Percentiles rank a stretch among this genome's conserved stretches.
Conservation (phyloP, 768 basidiomycete species). For the Termitomyces eurrhizus region DNA sequence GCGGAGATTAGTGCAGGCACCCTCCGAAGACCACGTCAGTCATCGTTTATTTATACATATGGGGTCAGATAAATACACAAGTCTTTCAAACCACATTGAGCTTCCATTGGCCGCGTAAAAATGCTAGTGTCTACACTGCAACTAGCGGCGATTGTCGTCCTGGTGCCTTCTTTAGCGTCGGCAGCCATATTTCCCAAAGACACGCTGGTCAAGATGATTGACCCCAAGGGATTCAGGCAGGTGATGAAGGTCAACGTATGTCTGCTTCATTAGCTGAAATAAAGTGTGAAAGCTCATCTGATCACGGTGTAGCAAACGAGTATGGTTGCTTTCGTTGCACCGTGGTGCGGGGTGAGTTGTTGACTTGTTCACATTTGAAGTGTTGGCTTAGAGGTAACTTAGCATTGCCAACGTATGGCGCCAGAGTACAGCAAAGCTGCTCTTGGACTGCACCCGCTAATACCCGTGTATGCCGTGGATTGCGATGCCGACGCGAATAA, state of each 20-base stretch:
- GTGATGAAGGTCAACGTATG: constrained; percentile 75
- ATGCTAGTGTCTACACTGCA: constrained; percentile 31
- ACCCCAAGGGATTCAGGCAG: constrained; percentile 64
- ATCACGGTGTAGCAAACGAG: constrained; percentile 51
- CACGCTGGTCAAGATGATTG: constrained; percentile 69
- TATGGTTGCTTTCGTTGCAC: constrained; percentile 90
- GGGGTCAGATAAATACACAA: background rate
- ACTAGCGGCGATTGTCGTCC: constrained; percentile 31
- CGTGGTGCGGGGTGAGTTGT: constrained; percentile 81
- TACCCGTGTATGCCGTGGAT: constrained; percentile 91
- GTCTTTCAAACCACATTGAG: background rate
- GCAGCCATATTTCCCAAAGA: constrained; percentile 46
- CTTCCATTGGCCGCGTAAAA: background rate
- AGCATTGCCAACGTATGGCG: constrained; percentile 84
- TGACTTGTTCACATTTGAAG: background rate
- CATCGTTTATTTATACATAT: background rate
- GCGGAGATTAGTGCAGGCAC: background rate
- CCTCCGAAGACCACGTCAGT: constrained; percentile 12
- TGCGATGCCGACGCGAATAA: constrained; percentile 85
- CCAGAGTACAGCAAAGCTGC: constrained; percentile 88
- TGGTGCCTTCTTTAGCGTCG: constrained; percentile 45
- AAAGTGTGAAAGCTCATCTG: background rate
- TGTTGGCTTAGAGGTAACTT: constrained; percentile 3
- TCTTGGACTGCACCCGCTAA: constrained; percentile 67
- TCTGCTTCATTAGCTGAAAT: background rate